Evolutionary conservation across 169 alveolate species (phyloP).

Genomic region (Plasmodium malariae): DNA sequence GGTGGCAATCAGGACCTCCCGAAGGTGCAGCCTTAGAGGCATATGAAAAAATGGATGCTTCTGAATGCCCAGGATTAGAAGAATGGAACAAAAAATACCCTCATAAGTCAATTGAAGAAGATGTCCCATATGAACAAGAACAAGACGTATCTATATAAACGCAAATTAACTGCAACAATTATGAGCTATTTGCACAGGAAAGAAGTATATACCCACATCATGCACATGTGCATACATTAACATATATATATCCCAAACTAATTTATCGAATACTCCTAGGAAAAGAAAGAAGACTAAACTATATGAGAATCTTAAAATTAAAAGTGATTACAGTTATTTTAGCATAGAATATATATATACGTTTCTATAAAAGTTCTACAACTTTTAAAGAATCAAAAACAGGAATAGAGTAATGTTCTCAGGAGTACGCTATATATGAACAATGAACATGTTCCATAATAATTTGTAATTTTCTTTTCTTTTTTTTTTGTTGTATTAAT

Average conservation of each 20-base stretch:
- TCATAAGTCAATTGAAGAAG: constrained; percentile 46
- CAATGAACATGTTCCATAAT: too few species aligned
- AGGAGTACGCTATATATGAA: background rate
- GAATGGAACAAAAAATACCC: constrained; percentile 60
- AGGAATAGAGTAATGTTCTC: background rate
- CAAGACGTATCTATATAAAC: background rate
- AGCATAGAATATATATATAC: background rate
- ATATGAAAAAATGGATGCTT: constrained; percentile 32
- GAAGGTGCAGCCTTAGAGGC: constrained; percentile 40
- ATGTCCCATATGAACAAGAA: constrained; percentile 36
- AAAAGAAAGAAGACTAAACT: background rate
- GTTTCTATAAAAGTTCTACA: background rate
- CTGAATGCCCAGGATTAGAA: constrained; percentile 35
- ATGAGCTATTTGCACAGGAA: too few species aligned
- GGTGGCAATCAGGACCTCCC: constrained; percentile 67
- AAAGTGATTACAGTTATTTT: background rate
- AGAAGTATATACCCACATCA: background rate
- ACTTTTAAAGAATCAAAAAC: background rate
- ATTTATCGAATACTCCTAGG: background rate
- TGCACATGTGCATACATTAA: background rate
- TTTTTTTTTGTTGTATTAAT: background rate
- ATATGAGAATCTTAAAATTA: too few species aligned
- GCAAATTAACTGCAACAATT: background rate
- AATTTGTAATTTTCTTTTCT: too few species aligned
- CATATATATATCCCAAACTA: background rate